Base-by-base conservation (phyloP, 2,329 filamentous ascomycete species). In the Alternaria sp. region DNA sequence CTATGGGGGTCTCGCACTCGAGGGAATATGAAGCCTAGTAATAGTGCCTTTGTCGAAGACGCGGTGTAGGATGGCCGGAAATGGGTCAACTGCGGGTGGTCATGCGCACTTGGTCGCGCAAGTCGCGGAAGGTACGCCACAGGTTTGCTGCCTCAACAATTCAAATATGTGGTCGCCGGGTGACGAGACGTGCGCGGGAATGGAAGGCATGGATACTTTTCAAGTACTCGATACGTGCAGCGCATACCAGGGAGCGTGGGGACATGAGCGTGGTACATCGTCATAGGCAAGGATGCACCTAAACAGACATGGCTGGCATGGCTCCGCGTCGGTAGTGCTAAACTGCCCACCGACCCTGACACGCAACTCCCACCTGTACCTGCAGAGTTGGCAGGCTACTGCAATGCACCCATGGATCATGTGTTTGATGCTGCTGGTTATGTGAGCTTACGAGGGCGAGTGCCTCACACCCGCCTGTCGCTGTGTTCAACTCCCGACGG, bases 61-160 rank as follows among this genome's bases (percentile, higher is more conserved):
- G 60, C 65, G 57, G 63, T 66, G 63, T 63, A 59, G 64, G 61
- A 59, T 57, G 54, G 59, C 55, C 49, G 53, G 45, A 53, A 43
- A 41, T 45, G 34, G 46, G 59, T 62, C 60, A 59, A 66, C 50
- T 61, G 50, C 60, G 50, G 46, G 48, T 53, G 66, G 66, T 71
- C 69, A 72, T 65, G 69, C 60, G 58, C 46, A 36, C 41, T 49
- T 16, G 67, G 65, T 62, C 53, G 62, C 63, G 62, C 56, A 58
- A 65, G 63, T 63, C 63, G 68, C 66, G 67, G 69, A 61, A 70
- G 64, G 49, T 54, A 63, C 64, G 61, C 60, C 48, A 59, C 67
- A 59, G 59, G 52, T 41, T 43, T 22, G 50, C 53, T 45, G 30
- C 34, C 44, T 38, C 27, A 51, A 56, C 36, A 38, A 16, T 44